Percentiles rank a stretch among this genome's conserved stretches.
These are phyloP conservation scores for Fomitopsis serialis DNA, from an alignment of 768 basidiomycete species.

Conservation along the genomic window DNA sequence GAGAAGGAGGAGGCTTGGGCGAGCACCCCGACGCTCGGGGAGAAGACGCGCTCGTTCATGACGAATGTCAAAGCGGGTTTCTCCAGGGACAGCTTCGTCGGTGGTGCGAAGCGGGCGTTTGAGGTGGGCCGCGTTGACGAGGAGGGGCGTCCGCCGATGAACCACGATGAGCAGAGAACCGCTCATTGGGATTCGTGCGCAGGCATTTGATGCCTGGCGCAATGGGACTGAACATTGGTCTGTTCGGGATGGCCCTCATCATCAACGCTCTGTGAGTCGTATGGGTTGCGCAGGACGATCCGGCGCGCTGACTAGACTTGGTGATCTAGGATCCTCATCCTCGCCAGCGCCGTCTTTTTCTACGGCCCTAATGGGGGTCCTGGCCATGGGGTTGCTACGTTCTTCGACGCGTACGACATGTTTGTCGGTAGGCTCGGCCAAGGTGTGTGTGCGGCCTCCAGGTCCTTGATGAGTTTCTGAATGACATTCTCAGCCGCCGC, in stretches of 20 bases:
- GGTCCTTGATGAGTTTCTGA: not conserved
- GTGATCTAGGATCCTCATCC: slow-evolving; percentile 61
- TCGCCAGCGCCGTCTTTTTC: slow-evolving; percentile 81
- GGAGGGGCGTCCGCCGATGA: slow-evolving; percentile 25
- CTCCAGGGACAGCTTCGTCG: not conserved
- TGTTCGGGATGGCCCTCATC: slow-evolving; percentile 81
- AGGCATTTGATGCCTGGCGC: slow-evolving; percentile 37
- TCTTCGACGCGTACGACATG: slow-evolving; percentile 81
- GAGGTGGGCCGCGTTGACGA: slow-evolving; percentile 19
- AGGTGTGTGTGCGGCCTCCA: slow-evolving; percentile 36
- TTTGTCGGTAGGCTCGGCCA: slow-evolving; percentile 61
- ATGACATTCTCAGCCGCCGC: slow-evolving; percentile 52
- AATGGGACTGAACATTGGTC: slow-evolving; percentile 44
- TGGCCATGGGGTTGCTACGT: slow-evolving; percentile 55
- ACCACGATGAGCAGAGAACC: slow-evolving; percentile 36
- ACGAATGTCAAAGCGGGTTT: not conserved
- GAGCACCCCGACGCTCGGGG: not conserved
- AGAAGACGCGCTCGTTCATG: not conserved
- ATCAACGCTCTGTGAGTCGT: slow-evolving; percentile 74
- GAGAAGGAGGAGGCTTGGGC: not conserved
- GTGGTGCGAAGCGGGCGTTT: not conserved
- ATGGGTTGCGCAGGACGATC: no score
- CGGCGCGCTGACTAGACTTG: slow-evolving; percentile 3
- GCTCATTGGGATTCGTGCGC: slow-evolving; percentile 28
- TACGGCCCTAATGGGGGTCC: slow-evolving; percentile 35